These are phyloP conservation scores for Gypsophila paniculata DNA, from an alignment of 179 eudicot genomes.

Conservation along the genomic window DNA sequence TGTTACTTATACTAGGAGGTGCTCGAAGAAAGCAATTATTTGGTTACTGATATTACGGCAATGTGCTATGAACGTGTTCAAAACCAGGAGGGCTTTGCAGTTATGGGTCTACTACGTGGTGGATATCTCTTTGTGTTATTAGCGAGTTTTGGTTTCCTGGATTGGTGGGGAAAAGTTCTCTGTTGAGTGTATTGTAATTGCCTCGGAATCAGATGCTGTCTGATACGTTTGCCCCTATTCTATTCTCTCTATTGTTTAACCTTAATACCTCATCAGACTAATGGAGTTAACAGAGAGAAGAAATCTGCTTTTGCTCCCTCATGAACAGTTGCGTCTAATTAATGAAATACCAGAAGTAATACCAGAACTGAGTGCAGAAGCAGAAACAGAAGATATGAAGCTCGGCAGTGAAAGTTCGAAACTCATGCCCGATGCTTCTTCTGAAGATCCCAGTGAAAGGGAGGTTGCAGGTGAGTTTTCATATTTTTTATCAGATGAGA, in stretches of 20 bases:
- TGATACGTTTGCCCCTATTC: neutral
- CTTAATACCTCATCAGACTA: slow-evolving; percentile 28
- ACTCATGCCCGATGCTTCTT: neutral
- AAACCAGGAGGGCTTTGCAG: slow-evolving; percentile 2
- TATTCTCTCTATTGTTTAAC: slow-evolving; percentile 4
- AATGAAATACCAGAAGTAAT: slow-evolving; percentile 34
- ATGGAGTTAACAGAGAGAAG: slow-evolving; percentile 27
- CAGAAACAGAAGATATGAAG: slow-evolving; percentile 20
- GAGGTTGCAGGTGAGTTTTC: slow-evolving; percentile 22
- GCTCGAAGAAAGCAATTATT: neutral
- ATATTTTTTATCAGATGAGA: neutral
- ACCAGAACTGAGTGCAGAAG: slow-evolving; percentile 25
- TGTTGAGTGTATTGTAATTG: neutral
- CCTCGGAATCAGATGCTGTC: neutral
- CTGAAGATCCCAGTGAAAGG: slow-evolving; percentile 1
- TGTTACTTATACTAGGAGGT: neutral
- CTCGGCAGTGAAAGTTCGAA: slow-evolving; percentile 12
- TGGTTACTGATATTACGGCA: slow-evolving; percentile 7
- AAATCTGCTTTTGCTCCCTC: slow-evolving; percentile 28
- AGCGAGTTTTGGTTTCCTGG: neutral
- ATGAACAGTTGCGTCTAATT: slow-evolving; percentile 25
- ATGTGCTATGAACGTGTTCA: neutral
- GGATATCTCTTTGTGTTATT: neutral
- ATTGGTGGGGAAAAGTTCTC: neutral
- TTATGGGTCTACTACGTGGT: neutral